A percentile compares a stretch with the other conserved stretches of the same genome.
Evolutionary conservation across 2,329 filamentous ascomycete species (phyloP).

Genomic region (Volutella citrinella): DNA sequence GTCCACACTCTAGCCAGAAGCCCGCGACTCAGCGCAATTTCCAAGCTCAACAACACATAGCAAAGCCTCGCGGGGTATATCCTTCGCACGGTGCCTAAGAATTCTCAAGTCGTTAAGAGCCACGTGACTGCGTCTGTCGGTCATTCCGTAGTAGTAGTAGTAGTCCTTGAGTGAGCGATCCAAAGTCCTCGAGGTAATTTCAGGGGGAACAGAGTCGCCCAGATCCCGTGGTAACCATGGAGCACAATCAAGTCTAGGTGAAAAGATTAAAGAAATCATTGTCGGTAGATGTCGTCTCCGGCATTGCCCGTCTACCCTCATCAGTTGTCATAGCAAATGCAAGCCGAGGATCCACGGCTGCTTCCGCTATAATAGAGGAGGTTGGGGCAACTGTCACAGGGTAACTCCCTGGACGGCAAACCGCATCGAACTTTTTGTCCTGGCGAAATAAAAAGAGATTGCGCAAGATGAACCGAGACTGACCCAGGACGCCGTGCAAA

Average conservation of each 20-base stretch:
- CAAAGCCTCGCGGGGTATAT: conserved; percentile 39
- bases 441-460: conserved; percentile 21
- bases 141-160: conserved; percentile 27
- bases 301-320: conserved; percentile 9
- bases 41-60: conserved; percentile 36
- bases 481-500: conserved; percentile 29
- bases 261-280: conserved; percentile 22
- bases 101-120: conserved; percentile 35
- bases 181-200: conserved; percentile 25
- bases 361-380: conserved; percentile 4
- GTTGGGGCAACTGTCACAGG: too few species aligned
- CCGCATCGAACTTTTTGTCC: too few species aligned
- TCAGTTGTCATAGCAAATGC: conserved; percentile 6
- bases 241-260: conserved; percentile 28
- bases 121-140: conserved; percentile 35
- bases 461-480: conserved; percentile 24
- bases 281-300: conserved; percentile 23
- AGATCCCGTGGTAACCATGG: conserved; percentile 28
- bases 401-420: conserved; percentile 7
- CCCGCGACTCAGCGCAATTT: conserved; percentile 27
- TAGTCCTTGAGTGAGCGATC: conserved; percentile 31
- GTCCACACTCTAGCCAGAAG: conserved; percentile 20
- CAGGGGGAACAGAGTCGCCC: conserved; percentile 27
- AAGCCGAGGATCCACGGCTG: background rate
- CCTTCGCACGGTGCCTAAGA: conserved; percentile 38